Percentiles rank a stretch among this genome's conserved stretches.
Evolutionary conservation across 352 stramenopile genomes (phyloP).

Genomic region (Pilasporangium apinafurcum): DNA sequence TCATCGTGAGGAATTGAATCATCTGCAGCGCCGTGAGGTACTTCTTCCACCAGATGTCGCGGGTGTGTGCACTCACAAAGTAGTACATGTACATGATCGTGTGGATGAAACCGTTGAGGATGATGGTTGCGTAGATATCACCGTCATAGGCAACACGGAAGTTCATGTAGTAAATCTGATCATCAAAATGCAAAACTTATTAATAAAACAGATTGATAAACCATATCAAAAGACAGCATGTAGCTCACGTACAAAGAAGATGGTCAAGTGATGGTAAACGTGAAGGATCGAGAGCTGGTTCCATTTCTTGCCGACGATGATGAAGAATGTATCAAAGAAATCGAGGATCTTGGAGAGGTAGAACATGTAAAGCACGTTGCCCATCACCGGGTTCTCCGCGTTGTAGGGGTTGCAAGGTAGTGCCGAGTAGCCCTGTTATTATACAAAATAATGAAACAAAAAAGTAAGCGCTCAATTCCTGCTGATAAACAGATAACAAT

Average conservation of each 20-base stretch:
- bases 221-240: not conserved
- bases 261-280: constrained; percentile 97
- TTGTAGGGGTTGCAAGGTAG: constrained; percentile 92
- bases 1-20: constrained; percentile 91
- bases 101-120: constrained; percentile 97
- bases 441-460: not conserved
- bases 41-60: constrained; percentile 97
- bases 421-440: constrained; percentile 69
- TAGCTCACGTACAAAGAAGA: constrained; percentile 78
- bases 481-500: not conserved
- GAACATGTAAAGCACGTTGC: constrained; percentile 97
- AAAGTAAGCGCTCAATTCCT: not conserved
- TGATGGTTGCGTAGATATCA: constrained; percentile 95
- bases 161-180: constrained; percentile 95
- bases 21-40: constrained; percentile 95
- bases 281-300: constrained; percentile 96
- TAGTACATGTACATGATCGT: constrained; percentile 99
- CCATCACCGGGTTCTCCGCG: constrained; percentile 87
- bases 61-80: constrained; percentile 96
- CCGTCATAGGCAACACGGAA: constrained; percentile 93
- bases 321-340: constrained; percentile 95
- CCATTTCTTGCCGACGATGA: constrained; percentile 97
- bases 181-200: not conserved
- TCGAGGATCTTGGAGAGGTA: constrained; percentile 97
- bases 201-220: not conserved